Evolutionary conservation across 495 filamentous ascomycete genomes (phyloP).

Genomic region (Jackrogersella multiformis): DNA sequence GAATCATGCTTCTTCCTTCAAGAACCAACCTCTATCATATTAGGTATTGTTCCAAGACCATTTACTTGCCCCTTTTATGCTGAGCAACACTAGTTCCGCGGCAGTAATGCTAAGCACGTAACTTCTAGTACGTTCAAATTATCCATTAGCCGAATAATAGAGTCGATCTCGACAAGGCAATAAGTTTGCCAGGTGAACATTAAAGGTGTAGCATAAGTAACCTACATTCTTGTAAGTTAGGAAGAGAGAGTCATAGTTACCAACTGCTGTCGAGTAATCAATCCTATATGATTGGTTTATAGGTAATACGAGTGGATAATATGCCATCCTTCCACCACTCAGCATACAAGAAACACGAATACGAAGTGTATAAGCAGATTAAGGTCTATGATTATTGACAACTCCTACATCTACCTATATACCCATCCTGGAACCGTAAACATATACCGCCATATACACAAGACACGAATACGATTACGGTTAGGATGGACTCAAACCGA

Average conservation of each 20-base stretch:
- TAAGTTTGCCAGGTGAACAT: too few species aligned
- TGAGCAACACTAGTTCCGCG: too few species aligned
- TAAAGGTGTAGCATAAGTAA: neutral
- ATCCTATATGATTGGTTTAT: conserved; percentile 6
- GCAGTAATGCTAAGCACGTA: too few species aligned
- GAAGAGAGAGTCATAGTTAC: neutral
- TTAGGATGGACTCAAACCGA: neutral
- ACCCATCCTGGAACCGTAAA: neutral
- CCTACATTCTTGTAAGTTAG: too few species aligned
- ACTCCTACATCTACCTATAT: neutral
- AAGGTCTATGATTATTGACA: neutral
- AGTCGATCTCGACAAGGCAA: too few species aligned
- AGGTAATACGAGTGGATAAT: neutral
- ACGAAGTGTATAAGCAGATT: conserved; percentile 10
- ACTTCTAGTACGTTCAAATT: too few species aligned
- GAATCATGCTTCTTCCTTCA: neutral
- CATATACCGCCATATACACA: neutral
- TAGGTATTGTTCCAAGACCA: too few species aligned
- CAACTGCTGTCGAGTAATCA: conserved; percentile 2
- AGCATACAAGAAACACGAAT: conserved; percentile 12
- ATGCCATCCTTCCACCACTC: neutral
- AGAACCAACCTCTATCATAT: too few species aligned
- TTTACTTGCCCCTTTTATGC: too few species aligned
- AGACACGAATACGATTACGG: conserved; percentile 2
- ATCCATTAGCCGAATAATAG: too few species aligned